Evolutionary conservation across 1,139 yeast genomes (phyloP).

Genomic region (Nakaseomyces bracarensis): DNA sequence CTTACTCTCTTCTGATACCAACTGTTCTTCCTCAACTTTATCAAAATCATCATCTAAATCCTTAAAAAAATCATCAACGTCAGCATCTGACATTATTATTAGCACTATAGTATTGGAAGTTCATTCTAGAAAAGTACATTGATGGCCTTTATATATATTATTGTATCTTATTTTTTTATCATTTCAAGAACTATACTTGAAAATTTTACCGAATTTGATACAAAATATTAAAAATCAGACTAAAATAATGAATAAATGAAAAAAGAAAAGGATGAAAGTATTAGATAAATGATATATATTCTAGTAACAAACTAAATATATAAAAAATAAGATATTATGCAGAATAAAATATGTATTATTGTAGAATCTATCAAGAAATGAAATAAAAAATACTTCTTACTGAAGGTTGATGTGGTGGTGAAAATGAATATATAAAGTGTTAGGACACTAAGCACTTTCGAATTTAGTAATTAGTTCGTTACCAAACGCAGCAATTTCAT

Average conservation of each 20-base stretch:
- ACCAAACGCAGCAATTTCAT: conserved; percentile 68
- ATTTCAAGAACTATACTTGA: too few species aligned
- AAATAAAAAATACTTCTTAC: background rate
- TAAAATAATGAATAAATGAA: background rate
- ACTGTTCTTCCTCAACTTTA: too few species aligned
- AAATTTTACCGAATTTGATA: too few species aligned
- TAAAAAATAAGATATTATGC: background rate
- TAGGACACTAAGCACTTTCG: conserved; percentile 10
- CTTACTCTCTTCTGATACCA: conserved; percentile 12
- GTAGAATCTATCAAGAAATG: background rate
- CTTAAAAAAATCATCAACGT: background rate
- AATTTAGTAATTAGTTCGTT: conserved; percentile 27
- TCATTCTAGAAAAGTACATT: too few species aligned
- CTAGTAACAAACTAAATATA: background rate
- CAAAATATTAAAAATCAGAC: too few species aligned
- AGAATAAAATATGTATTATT: background rate
- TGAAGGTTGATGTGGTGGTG: background rate
- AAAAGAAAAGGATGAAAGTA: too few species aligned
- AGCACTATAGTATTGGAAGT: too few species aligned
- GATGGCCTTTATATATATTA: too few species aligned
- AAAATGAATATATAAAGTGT: background rate
- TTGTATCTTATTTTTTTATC: too few species aligned
- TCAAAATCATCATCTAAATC: conserved; percentile 27
- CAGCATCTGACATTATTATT: background rate
- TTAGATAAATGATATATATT: too few species aligned